Evolutionary conservation across 495 filamentous ascomycete species (phyloP).

Genomic region (Xylaria sp.): DNA sequence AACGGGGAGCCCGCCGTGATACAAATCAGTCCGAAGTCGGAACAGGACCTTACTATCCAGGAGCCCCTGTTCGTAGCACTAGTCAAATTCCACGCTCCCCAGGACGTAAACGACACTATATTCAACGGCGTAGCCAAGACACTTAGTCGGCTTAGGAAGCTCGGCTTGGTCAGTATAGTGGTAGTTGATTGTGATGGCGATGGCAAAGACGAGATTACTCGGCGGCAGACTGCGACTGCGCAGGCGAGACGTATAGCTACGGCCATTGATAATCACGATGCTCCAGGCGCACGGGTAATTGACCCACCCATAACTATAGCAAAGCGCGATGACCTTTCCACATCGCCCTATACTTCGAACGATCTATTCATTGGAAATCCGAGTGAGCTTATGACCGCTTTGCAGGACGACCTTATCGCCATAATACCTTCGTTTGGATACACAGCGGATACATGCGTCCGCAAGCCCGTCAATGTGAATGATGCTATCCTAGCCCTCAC

Average conservation of each 20-base stretch:
- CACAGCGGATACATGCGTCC: slow-evolving; percentile 62
- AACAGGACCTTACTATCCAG: slow-evolving; percentile 41
- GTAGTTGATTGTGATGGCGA: slow-evolving; percentile 72
- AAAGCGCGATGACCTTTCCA: slow-evolving; percentile 14
- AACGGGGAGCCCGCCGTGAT: slow-evolving; percentile 20
- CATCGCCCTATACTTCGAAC: slow-evolving; percentile 38
- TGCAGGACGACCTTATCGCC: slow-evolving; percentile 79
- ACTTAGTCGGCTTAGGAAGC: slow-evolving; percentile 76
- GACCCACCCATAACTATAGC: slow-evolving; percentile 64
- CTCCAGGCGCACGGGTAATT: slow-evolving; percentile 70
- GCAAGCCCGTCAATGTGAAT: slow-evolving; percentile 64
- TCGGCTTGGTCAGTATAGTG: slow-evolving; percentile 82
- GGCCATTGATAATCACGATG: slow-evolving; percentile 72
- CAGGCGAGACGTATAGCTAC: slow-evolving; percentile 78
- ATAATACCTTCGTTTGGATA: slow-evolving; percentile 76
- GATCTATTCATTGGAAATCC: slow-evolving; percentile 51
- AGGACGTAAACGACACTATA: slow-evolving; percentile 69
- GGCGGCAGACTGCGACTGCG: slow-evolving; percentile 48
- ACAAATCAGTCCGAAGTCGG: slow-evolving; percentile 59
- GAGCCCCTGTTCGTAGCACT: slow-evolving; percentile 79
- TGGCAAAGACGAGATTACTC: slow-evolving; percentile 37
- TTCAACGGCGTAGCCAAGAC: slow-evolving; percentile 82
- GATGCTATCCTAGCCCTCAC: slow-evolving; percentile 76
- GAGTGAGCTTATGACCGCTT: slow-evolving; percentile 68
- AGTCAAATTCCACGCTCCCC: slow-evolving; percentile 80